Evolutionary conservation across 1,284 basidiomycete genomes (phyloP), one percentile per base, ranked within the genome.

Genomic region (Marasmius fiardii): DNA sequence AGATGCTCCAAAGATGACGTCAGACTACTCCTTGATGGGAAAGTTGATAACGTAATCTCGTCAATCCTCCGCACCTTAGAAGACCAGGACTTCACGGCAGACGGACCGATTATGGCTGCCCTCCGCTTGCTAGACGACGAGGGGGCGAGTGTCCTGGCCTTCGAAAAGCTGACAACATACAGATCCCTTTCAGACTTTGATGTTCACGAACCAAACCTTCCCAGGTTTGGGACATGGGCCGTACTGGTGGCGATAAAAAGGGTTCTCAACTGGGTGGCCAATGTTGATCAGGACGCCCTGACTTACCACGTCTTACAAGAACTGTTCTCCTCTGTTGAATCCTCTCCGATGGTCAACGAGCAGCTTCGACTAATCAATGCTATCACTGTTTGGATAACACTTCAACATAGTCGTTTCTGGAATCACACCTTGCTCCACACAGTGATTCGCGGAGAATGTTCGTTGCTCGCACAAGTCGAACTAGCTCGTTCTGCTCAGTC

Each of bases 281-380:
- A 71, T 12, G 71, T 72, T 20, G 72, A 79, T 43, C 69, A 68
- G 16, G 71, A 74, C 18, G 78, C 82, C 8, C 80, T 84, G 50
- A 83, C 86, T 2, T 95, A 93, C 67, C 88, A 93, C 60, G 79
- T 92, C 43, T 68, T 93, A 20, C 85, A 90, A 54, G 82, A 85
- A 53, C 73, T 96, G 8, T 85, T 96, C 60, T 77, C 86, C 6
- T 76, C 78, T 39, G 73, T 95, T 26, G 80, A 90, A 57, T 69
- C 74, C 2, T 83, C 85, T 0, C 86, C 85, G n/a, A 78, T 98
- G 43, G 80, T 96, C 60, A 92, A 93, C 65, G 93, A 97, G 65
- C 93, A 97, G 68, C 70, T 87, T 44, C 85, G 95, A 5, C 73
- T 90, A 28, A 68, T 95, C 31, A 87, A 92, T 54, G 82, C 85